Evolutionary conservation across 257 asterid genomes (phyloP).

Genomic region (Haberlea rhodopensis): DNA sequence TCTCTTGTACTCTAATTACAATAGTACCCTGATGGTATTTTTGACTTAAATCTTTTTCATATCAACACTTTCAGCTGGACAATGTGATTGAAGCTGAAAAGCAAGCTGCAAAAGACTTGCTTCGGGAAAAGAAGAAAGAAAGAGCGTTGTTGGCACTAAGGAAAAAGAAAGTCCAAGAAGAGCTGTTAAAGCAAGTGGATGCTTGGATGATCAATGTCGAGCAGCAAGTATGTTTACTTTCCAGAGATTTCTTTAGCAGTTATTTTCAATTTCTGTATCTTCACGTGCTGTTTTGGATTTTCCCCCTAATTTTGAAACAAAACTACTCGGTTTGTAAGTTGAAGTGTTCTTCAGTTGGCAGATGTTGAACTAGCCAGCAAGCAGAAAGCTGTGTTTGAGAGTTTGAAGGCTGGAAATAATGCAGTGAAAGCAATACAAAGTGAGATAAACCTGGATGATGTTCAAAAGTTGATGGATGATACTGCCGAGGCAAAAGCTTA

Average conservation of each 20-base stretch:
- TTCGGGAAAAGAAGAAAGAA: conserved; percentile 85
- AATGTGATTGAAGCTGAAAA: conserved; percentile 85
- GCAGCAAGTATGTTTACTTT: conserved; percentile 68
- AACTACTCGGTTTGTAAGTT: conserved; percentile 11
- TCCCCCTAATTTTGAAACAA: not conserved
- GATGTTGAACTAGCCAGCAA: conserved; percentile 94
- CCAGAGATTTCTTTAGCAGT: conserved; percentile 6
- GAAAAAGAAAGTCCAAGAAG: conserved; percentile 83
- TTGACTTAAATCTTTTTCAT: conserved; percentile 1
- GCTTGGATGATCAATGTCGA: conserved; percentile 90
- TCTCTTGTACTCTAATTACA: not conserved
- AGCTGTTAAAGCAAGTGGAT: conserved; percentile 82
- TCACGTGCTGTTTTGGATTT: conserved; percentile 3
- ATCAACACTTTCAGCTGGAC: conserved; percentile 56
- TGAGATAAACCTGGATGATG: conserved; percentile 87
- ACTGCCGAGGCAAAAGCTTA: conserved; percentile 97
- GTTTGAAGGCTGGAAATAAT: conserved; percentile 81
- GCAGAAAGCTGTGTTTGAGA: conserved; percentile 96
- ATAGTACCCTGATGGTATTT: not conserved
- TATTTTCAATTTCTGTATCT: not conserved
- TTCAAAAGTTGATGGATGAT: conserved; percentile 95
- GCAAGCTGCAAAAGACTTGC: conserved; percentile 85
- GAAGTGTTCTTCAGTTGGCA: conserved; percentile 64
- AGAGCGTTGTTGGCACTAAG: conserved; percentile 79
- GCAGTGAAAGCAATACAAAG: conserved; percentile 93